These are phyloP conservation scores for Oryza brachyantha DNA, from an alignment of 176 grass and related monocot genomes.

Conservation along the genomic window DNA sequence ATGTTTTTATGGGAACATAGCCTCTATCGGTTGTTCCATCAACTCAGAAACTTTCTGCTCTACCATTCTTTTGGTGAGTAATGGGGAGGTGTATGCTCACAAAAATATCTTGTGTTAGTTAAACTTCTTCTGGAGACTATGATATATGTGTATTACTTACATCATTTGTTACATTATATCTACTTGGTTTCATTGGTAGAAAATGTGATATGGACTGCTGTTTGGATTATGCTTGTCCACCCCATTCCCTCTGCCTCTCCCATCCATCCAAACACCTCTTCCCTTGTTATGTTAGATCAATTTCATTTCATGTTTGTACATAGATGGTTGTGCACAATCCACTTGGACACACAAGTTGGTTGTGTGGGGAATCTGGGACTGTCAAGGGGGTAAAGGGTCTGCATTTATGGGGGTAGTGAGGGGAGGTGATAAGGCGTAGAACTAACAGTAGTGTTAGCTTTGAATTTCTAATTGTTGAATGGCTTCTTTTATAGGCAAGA, in stretches of 20 bases:
- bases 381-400: neutral
- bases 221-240: neutral
- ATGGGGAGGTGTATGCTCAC: neutral
- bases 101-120: neutral
- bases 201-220: neutral
- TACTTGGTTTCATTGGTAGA: neutral
- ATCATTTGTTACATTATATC: neutral
- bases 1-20: neutral
- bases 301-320: neutral
- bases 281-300: neutral
- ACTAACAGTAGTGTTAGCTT: neutral
- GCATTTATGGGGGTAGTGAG: neutral
- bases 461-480: neutral
- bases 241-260: neutral
- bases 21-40: neutral
- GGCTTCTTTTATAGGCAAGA: constrained; percentile 55
- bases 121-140: neutral
- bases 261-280: neutral
- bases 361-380: neutral
- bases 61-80: neutral
- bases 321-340: too few species aligned
- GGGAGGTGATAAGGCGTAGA: neutral
- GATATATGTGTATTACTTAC: neutral
- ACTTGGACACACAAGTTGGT: neutral
- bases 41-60: neutral